Percentiles rank a stretch among this genome's conserved stretches.
These are phyloP conservation scores for Styphnolobium japonicum DNA, from an alignment of 306 rosid species.

Conservation along the genomic window DNA sequence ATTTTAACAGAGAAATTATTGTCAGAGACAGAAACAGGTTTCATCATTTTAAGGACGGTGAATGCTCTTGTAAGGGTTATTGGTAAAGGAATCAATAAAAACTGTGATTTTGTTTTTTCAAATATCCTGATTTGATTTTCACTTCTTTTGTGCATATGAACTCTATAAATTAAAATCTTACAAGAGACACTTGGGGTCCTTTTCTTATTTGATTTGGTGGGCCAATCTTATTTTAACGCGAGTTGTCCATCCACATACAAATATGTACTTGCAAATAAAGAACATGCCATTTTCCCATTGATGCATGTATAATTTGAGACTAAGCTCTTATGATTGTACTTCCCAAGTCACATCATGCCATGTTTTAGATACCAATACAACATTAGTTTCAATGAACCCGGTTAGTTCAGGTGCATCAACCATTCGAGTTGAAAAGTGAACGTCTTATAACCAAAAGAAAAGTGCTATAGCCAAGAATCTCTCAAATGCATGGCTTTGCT, in stretches of 20 bases:
- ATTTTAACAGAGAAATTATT: constrained; percentile 40
- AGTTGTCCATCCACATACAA: neutral
- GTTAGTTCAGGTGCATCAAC: too few relatives aligned
- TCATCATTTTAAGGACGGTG: constrained; percentile 44
- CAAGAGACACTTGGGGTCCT: neutral
- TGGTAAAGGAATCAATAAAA: constrained; percentile 37
- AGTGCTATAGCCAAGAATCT: neutral
- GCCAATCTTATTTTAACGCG: neutral
- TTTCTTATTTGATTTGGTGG: neutral
- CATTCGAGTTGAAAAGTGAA: neutral
- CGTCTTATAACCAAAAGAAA: neutral
- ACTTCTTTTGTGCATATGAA: neutral
- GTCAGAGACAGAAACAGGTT: constrained; percentile 54
- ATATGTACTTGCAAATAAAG: neutral
- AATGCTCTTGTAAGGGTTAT: constrained; percentile 36
- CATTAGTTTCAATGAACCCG: neutral
- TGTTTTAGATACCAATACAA: neutral
- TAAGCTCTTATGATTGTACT: neutral
- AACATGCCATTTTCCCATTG: neutral
- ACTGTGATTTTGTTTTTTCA: neutral
- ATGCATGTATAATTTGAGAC: neutral
- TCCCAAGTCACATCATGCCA: neutral
- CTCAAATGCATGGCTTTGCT: neutral
- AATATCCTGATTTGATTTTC: neutral
- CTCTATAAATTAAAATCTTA: too few relatives aligned